Evolutionary conservation across 495 filamentous ascomycete genomes (phyloP).

Genomic region (Talaromyces liani): DNA sequence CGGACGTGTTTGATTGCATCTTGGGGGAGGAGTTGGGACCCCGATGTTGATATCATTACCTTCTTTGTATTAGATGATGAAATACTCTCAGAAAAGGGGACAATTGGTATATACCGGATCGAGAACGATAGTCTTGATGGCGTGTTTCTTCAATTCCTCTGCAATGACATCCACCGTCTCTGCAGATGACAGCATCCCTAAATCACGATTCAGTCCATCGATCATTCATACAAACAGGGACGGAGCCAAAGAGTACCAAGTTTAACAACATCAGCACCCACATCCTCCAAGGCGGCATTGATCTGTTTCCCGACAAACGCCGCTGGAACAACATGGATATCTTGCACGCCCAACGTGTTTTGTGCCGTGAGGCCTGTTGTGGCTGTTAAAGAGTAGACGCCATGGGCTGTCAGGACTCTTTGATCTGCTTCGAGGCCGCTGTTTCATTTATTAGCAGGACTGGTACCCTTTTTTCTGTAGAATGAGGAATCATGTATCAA

Average conservation of each 20-base stretch:
- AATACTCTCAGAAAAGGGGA: conserved; percentile 9
- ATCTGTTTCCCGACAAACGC: conserved; percentile 80
- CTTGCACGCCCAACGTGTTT: conserved; percentile 78
- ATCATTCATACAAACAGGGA: no score
- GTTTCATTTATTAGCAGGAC: no score
- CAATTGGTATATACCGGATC: conserved; percentile 59
- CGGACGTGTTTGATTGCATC: conserved; percentile 60
- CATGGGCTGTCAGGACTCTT: conserved; percentile 85
- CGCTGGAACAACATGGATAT: conserved; percentile 71
- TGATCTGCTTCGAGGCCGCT: conserved; percentile 94
- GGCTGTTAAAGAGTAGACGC: conserved; percentile 92
- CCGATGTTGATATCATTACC: conserved; percentile 92
- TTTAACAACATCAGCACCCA: conserved; percentile 87
- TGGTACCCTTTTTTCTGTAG: no score
- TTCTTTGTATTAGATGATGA: conserved; percentile 22
- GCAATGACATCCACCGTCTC: conserved; percentile 71
- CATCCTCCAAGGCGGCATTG: conserved; percentile 71
- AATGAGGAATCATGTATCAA: not conserved
- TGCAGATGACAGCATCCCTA: conserved; percentile 85
- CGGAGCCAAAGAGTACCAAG: conserved; percentile 46
- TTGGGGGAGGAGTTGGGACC: conserved; percentile 64
- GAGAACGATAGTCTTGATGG: conserved; percentile 59
- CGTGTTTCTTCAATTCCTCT: conserved; percentile 51
- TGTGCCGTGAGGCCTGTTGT: conserved; percentile 93
- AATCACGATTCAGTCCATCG: not conserved